Evolutionary conservation across 371 early-diverging fungal species (phyloP), one percentile per base, ranked within the genome.

Genomic region (Apophysomyces variabilis): DNA sequence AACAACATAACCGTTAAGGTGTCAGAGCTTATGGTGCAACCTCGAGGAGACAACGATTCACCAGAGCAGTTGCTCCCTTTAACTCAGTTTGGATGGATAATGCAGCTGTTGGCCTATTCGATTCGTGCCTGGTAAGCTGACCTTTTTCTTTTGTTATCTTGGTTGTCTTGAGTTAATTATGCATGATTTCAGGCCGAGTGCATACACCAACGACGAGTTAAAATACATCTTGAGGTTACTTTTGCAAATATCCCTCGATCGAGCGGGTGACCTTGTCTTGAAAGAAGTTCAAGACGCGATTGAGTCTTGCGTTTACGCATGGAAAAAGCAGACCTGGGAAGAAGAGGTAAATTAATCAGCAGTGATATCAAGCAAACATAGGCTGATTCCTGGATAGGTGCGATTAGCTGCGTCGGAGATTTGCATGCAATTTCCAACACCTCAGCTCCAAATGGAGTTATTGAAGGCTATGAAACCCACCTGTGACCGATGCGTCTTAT

Each of bases 91-190:
- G 72, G 76, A 0, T 70, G 66, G 61, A 62, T 72, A 45, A 37
- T 80, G 8, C 67, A 70, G 32, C 66, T 75, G 3, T 77, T 80
- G 36, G 67, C 74, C 14, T 71, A 64, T n/a, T 80, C 80, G 0
- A 46, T 80, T 4, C 62, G 74, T 26, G 60, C 70, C 57, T 76
- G 66, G 66, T 73, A 60, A 58, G 39, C 32, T 26, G 32, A 26
- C 32, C 3, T 26, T 26, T 26, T 3, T 26, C 32, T 26, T 26
- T 3, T 26, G 32, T 18, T 61, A 18, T 16, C 43, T 50, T 7
- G 16, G 11, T 50, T 16, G 11, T 1, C 38, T n/a, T n/a, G 38
- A 44, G 12, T 7, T 26, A 18, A 64, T 12, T 26, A 21, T 43
- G 35, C 14, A 11, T 18, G 9, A 5, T 59, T 45, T 41, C 37